Percentiles rank a stretch among this genome's conserved stretches.
phyloP scores from a whole-genome alignment of 345 rosid genomes.

The Raphanus sativus region DNA sequence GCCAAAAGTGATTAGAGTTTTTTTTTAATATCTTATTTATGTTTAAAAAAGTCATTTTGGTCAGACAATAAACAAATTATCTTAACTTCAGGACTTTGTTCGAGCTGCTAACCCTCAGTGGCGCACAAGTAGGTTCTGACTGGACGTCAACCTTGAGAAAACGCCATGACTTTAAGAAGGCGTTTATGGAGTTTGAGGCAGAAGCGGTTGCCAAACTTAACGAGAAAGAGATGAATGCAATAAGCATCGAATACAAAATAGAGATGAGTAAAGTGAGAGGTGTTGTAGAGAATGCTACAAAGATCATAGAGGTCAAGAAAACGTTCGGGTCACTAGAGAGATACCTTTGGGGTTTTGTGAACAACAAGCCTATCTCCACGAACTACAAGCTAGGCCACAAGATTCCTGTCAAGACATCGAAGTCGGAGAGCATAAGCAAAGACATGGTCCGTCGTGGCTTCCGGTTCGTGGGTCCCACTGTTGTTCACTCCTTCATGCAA shows the following conservation, averaged over 20 bases:
- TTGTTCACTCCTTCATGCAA: constrained; percentile 62
- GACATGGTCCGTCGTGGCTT: constrained; percentile 64
- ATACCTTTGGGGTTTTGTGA: constrained; percentile 64
- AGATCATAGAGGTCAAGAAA: constrained; percentile 32
- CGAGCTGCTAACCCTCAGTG: constrained; percentile 61
- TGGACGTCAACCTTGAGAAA: constrained; percentile 54
- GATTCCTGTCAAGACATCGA: constrained; percentile 64
- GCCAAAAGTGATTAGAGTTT: background rate
- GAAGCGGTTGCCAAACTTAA: constrained; percentile 28
- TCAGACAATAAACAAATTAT: background rate
- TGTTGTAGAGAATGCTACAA: constrained; percentile 27
- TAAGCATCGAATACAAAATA: constrained; percentile 30
- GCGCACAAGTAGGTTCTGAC: constrained; percentile 73
- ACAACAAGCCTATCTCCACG: constrained; percentile 44
- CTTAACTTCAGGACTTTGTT: constrained; percentile 49
- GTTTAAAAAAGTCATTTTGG: background rate
- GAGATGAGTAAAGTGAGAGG: constrained; percentile 40
- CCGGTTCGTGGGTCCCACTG: constrained; percentile 29
- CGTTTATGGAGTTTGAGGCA: constrained; percentile 34
- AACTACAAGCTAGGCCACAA: constrained; percentile 51
- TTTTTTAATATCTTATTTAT: background rate
- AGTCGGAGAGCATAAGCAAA: constrained; percentile 65
- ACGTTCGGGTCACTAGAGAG: constrained; percentile 50
- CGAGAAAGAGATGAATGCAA: constrained; percentile 33
- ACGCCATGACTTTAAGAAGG: constrained; percentile 30